A percentile compares a stretch with the other conserved stretches of the same genome.
phyloP scores from a whole-genome alignment of 2,329 filamentous ascomycete genomes.

The Curvularia lunata region DNA sequence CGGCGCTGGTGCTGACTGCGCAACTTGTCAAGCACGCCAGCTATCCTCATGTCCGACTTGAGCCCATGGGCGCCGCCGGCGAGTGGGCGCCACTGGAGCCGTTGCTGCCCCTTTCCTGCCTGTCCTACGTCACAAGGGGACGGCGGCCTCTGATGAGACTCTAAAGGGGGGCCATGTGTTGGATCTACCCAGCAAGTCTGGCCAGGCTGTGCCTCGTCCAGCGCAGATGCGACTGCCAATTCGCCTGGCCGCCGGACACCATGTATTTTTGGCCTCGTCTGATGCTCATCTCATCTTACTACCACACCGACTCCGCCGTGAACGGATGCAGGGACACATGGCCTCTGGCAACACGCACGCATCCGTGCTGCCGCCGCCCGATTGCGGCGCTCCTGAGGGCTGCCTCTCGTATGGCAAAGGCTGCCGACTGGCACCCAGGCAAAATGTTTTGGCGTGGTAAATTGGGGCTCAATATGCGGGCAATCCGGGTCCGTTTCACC shows the following conservation, averaged over 20 bases:
- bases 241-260: not conserved
- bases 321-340: slow-evolving; percentile 24
- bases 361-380: slow-evolving; percentile 9
- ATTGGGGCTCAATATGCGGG: slow-evolving; percentile 24
- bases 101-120: not conserved
- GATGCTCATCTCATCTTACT: slow-evolving; percentile 8
- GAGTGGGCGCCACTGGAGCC: too few species aligned
- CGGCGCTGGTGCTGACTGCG: slow-evolving; percentile 4
- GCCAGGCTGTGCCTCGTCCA: not conserved
- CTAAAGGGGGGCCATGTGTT: not conserved
- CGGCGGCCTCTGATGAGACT: slow-evolving; percentile 23
- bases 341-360: slow-evolving; percentile 8
- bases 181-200: slow-evolving; percentile 14
- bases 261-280: slow-evolving; percentile 7
- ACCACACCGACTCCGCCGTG: slow-evolving; percentile 7
- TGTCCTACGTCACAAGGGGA: slow-evolving; percentile 6
- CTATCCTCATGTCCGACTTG: not conserved
- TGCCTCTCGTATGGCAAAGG: not conserved
- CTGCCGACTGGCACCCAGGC: slow-evolving; percentile 16
- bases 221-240: not conserved
- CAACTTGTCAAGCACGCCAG: too few species aligned
- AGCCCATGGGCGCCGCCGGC: too few species aligned
- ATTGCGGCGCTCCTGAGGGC: slow-evolving; percentile 1
- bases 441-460: slow-evolving; percentile 20
- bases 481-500: slow-evolving; percentile 22